Evolutionary conservation across 352 stramenopile genomes (phyloP), one percentile per base, ranked within the genome.

Genomic region (Phytophthora pluvialis): DNA sequence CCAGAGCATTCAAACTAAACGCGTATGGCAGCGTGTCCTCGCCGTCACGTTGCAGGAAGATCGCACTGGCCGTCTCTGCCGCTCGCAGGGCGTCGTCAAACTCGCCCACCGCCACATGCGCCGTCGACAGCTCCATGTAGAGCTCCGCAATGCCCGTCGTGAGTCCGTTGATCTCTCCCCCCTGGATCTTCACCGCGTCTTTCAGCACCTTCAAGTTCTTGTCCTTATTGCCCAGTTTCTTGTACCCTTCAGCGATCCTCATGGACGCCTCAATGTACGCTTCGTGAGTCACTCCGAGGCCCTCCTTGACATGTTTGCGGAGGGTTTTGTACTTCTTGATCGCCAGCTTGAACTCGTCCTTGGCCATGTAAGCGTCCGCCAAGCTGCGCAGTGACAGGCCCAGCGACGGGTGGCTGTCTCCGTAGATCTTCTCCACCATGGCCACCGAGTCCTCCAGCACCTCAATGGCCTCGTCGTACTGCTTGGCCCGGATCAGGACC

Each of bases 1-100:
- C 86, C 42, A 94, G 49, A n/a, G 86, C 77, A 42, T 95, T 95
- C 36, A 94, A 78, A 46, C 75, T 89, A 54, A 95, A 95, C 12
- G 88, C 88, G 52, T 91, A 90, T 26, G 75, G 28, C 25, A 94
- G 57, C 56, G 86, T 83, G 7, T 82, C 72, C 28, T 88, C 70
- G 18, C 88, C 88, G 21, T 95, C 88, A 7, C 88, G 81, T 50
- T 82, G 62, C 16, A 72, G 45, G 54, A 94, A 85, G 51, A 95
- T 79, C 0, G 67, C 68, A 26, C 75, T 77, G 2, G 83, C 85
- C 4, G 61, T 70, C 33, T 87, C 75, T 0, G 67, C 81, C 5
- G 77, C 70, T 47, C 44, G 29, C 8, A 69, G 18, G 0, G 83
- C 81, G 2, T 88, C 59, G 26, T 78, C 74, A 29, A 85, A 25